Conservation (phyloP, 805 yeast species). For the Pichia eremophila region DNA sequence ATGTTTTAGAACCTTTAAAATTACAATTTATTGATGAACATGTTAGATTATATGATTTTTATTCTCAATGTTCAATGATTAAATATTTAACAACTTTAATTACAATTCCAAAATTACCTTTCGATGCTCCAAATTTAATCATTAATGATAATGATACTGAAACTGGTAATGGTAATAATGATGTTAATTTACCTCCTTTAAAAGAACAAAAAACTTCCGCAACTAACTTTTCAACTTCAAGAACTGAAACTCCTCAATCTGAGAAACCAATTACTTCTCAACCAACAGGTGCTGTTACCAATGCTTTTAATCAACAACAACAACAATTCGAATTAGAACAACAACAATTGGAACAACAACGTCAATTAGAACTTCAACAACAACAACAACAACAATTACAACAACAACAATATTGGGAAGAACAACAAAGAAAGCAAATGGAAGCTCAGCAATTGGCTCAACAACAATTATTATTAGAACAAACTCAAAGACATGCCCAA, state of each 20-base stretch:
- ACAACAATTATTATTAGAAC: slow-evolving; percentile 58
- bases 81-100: slow-evolving; percentile 73
- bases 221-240: background rate
- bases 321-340: slow-evolving; percentile 51
- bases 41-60: slow-evolving; percentile 65
- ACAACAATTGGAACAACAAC: slow-evolving; percentile 47
- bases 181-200: slow-evolving; percentile 21
- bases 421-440: slow-evolving; percentile 63
- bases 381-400: slow-evolving; percentile 62
- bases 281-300: slow-evolving; percentile 42
- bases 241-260: background rate
- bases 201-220: slow-evolving; percentile 11
- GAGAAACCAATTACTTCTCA: slow-evolving; percentile 31
- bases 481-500: slow-evolving; percentile 63
- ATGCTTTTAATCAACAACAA: slow-evolving; percentile 36
- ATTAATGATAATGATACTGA: slow-evolving; percentile 35
- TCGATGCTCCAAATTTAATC: slow-evolving; percentile 50
- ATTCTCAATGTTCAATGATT: slow-evolving; percentile 81
- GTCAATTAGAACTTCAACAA: slow-evolving; percentile 52
- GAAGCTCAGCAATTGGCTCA: slow-evolving; percentile 63
- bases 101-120: slow-evolving; percentile 61
- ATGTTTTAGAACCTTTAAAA: slow-evolving; percentile 65
- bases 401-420: slow-evolving; percentile 65
- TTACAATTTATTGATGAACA: slow-evolving; percentile 66
- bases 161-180: slow-evolving; percentile 9